A percentile compares a stretch with the other conserved stretches of the same genome.
Evolutionary conservation across 2,329 filamentous ascomycete genomes (phyloP).

Genomic region (Trichoderma atrobrunneum): DNA sequence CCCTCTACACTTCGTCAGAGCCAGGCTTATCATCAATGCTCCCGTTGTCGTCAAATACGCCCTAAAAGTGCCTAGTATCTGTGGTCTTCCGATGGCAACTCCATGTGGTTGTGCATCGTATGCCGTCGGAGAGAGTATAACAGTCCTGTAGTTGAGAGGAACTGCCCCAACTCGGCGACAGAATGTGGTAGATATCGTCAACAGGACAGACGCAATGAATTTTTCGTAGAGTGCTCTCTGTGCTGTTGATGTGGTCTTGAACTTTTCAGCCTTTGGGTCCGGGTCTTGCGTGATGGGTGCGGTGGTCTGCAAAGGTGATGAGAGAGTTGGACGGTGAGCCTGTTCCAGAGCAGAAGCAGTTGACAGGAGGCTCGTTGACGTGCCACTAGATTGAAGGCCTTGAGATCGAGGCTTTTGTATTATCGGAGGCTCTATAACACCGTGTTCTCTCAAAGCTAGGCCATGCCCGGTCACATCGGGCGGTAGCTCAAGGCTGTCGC

Average conservation of each 20-base stretch:
- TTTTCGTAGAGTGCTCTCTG: constrained; percentile 51
- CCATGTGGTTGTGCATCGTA: constrained; percentile 22
- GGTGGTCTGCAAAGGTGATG: constrained; percentile 18
- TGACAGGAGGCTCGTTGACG: constrained; percentile 47
- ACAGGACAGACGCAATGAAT: constrained; percentile 52
- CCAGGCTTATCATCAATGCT: constrained; percentile 49
- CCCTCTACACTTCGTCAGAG: constrained; percentile 46
- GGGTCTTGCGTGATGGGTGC: constrained; percentile 25
- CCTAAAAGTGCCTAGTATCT: constrained; percentile 49
- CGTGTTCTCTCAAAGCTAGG: constrained; percentile 48
- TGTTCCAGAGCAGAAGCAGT: constrained; percentile 40
- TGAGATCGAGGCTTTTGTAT: constrained; percentile 45
- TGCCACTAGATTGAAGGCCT: constrained; percentile 41
- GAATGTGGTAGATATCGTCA: constrained; percentile 49
- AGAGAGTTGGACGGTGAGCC: constrained; percentile 27
- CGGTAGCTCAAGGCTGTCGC: constrained; percentile 34
- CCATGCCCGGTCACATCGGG: constrained; percentile 45
- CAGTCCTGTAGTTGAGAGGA: constrained; percentile 51
- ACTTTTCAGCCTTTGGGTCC: constrained; percentile 27
- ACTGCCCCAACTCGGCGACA: constrained; percentile 49
- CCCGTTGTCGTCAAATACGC: constrained; percentile 57
- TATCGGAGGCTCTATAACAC: constrained; percentile 48
- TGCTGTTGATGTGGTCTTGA: constrained; percentile 23
- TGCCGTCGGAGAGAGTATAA: constrained; percentile 42
- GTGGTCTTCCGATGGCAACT: constrained; percentile 22